Evolutionary conservation across 495 filamentous ascomycete genomes (phyloP), one percentile per base, ranked within the genome.

Genomic region (Usnea hakonensis): DNA sequence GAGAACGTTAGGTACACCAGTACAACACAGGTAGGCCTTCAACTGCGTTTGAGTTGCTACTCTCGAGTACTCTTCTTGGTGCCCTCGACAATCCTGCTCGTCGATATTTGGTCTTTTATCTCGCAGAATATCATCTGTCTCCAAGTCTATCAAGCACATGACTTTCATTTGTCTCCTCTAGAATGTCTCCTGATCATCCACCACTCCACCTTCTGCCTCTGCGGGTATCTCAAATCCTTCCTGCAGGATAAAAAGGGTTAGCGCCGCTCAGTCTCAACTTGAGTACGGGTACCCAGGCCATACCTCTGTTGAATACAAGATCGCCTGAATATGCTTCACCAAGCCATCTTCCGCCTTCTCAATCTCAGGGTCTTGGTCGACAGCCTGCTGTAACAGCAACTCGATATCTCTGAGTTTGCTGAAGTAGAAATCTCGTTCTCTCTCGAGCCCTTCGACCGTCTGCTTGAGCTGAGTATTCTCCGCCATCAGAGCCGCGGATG

Each of bases 351-450:
- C 93, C 30, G 93, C 88, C 82, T 92, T 88, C 79, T 96, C 94
- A 55, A 97, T 75, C 74, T 93, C 86, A 7, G 93, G 91, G 65
- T 96, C 86, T 44, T 85, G 85, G 68, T 97, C 94, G 68, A 96
- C 89, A 19, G 90, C 90, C 65, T 86, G 85, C 79, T 98, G 94
- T 58, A 98, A 79, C 71, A 98, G 73, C 67, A 98, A 74, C 76
- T 98, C 95, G 66, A 98, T 98, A 70, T 98, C 94, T 57, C 94
- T 85, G 62, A 98, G 77, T 77, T 98, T 98, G 79, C 89, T 91
- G 73, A 98, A 98, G 79, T 98, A 98, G 75, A 98, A 98, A 74
- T 98, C 94, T 57, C 94, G 80, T 78, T 98, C 94, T 71, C 90
- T 88, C 79, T 95, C 90, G 53, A 95, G 78, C 6, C 90, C 90